These are phyloP conservation scores for Zangia roseola DNA, from an alignment of 768 basidiomycete species.

Conservation along the genomic window DNA sequence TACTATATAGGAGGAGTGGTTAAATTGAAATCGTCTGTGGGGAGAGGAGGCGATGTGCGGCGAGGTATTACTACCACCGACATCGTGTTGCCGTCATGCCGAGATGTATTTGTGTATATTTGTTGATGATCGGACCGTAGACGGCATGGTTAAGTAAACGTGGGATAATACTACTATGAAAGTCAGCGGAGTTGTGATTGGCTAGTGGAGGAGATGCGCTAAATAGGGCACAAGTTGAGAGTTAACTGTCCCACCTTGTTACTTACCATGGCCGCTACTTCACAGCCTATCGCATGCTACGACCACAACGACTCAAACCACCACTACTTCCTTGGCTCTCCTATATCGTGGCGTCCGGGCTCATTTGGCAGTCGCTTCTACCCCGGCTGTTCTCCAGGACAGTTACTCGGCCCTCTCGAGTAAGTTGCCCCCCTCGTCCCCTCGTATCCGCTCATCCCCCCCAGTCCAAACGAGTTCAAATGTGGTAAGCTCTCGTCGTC, in stretches of 20 bases:
- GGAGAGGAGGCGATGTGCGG: not conserved
- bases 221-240: constrained; percentile 23
- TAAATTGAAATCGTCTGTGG: too few species aligned
- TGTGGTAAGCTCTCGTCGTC: constrained; percentile 50
- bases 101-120: constrained; percentile 21
- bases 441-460: not conserved
- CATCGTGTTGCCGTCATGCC: constrained; percentile 24
- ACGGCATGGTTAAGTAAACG: constrained; percentile 25
- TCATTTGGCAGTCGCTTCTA: constrained; percentile 66
- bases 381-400: constrained; percentile 61
- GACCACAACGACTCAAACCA: constrained; percentile 48
- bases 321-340: constrained; percentile 71
- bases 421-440: constrained; percentile 35
- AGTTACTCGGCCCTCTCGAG: constrained; percentile 64
- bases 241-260: constrained; percentile 8
- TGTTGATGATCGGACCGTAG: constrained; percentile 28
- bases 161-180: constrained; percentile 20
- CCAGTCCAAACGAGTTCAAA: constrained; percentile 47
- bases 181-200: constrained; percentile 15
- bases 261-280: constrained; percentile 33
- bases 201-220: constrained; percentile 17
- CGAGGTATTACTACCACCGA: too few species aligned
- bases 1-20: too few species aligned
- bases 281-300: constrained; percentile 47
- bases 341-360: constrained; percentile 67